Percentiles rank a stretch among this genome's conserved stretches.
Conservation (phyloP, 176 grass and related monocot genomes). For the Raddia guianensis region DNA sequence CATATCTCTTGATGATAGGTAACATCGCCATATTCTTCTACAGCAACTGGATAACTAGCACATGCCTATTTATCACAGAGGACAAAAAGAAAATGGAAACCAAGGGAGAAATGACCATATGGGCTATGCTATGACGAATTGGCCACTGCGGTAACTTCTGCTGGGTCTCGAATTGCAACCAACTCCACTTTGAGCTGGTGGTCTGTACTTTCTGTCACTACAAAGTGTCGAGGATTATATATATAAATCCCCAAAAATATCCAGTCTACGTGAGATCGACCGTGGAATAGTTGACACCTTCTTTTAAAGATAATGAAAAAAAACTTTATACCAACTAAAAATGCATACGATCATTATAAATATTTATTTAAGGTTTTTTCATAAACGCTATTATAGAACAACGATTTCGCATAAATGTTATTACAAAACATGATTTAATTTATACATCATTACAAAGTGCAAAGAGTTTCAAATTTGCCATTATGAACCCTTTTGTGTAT, state of each 20-base stretch:
- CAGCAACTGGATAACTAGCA: background rate
- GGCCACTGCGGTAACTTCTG: background rate
- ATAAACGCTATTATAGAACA: too few relatives aligned
- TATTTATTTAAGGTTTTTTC: too few relatives aligned
- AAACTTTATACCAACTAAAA: too few relatives aligned
- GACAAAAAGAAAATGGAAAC: background rate
- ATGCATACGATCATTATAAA: too few relatives aligned
- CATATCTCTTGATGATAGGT: background rate
- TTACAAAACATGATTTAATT: too few relatives aligned
- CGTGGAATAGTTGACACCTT: background rate
- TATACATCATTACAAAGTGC: too few relatives aligned
- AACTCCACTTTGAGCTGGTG: constrained; percentile 8
- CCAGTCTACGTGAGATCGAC: background rate
- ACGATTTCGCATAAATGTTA: too few relatives aligned
- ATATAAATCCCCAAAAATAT: background rate
- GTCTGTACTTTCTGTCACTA: background rate
- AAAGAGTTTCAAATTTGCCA: too few relatives aligned
- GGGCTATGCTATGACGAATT: background rate
- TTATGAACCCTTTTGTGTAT: too few relatives aligned
- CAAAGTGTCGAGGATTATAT: background rate
- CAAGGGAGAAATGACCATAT: background rate
- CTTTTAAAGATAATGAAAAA: too few relatives aligned
- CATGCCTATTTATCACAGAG: background rate
- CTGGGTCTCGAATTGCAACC: constrained; percentile 1
- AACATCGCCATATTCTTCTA: background rate